Conservation (phyloP, 345 rosid species). For the Ceriops decandra region DNA sequence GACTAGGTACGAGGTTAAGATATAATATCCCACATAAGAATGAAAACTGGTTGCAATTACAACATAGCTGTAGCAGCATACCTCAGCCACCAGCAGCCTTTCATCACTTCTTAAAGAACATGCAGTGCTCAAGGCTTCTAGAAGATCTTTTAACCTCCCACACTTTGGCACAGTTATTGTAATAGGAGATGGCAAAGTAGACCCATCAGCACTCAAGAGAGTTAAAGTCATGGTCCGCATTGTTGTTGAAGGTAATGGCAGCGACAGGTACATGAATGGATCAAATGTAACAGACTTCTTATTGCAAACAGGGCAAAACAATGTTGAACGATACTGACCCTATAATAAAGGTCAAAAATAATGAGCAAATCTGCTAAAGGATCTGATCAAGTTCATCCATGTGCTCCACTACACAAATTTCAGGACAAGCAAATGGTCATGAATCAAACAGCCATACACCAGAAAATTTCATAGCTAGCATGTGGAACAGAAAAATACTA, state of each 20-base stretch:
- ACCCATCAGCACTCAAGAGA: constrained; percentile 22
- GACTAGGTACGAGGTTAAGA: background rate
- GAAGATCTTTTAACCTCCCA: constrained; percentile 30
- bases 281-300: constrained; percentile 26
- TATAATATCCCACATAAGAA: background rate
- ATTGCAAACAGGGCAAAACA: constrained; percentile 18
- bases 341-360: constrained; percentile 3
- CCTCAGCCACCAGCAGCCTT: constrained; percentile 24
- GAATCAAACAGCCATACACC: no score
- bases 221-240: constrained; percentile 28
- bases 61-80: constrained; percentile 5
- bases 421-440: no score
- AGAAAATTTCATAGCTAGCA: no score
- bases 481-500: no score
- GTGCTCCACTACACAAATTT: no score
- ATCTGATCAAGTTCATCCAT: no score
- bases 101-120: constrained; percentile 26
- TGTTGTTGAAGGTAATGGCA: constrained; percentile 28
- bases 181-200: constrained; percentile 17
- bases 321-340: constrained; percentile 28
- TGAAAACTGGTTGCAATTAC: background rate
- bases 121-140: constrained; percentile 17
- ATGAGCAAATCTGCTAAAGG: no score
- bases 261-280: constrained; percentile 28
- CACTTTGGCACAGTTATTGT: constrained; percentile 23